Percentiles rank a stretch among this genome's conserved stretches.
phyloP scores from a whole-genome alignment of 345 rosid species.

The Pugionium cornutum region DNA sequence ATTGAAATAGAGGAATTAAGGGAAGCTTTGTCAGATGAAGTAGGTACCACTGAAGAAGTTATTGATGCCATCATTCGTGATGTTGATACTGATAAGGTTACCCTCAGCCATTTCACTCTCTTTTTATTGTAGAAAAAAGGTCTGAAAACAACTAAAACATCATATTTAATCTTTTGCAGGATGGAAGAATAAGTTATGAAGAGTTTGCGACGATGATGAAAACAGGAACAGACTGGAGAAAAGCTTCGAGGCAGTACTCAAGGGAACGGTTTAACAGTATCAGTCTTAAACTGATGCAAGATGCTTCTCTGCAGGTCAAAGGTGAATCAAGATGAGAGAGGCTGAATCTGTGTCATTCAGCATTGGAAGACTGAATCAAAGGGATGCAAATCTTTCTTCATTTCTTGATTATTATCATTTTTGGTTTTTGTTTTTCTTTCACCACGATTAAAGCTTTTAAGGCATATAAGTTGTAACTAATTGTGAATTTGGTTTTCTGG shows the following conservation, averaged over 20 bases:
- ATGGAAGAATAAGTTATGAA: constrained; percentile 84
- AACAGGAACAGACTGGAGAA: too few relatives aligned
- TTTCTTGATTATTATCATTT: neutral
- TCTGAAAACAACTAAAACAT: constrained; percentile 2
- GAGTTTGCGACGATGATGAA: constrained; percentile 95
- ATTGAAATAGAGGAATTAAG: constrained; percentile 89
- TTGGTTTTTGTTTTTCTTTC: too few relatives aligned
- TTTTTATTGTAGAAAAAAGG: neutral
- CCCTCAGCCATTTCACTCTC: neutral
- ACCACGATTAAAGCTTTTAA: too few relatives aligned
- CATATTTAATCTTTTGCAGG: constrained; percentile 45
- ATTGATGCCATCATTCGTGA: constrained; percentile 83
- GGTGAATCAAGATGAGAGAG: constrained; percentile 37
- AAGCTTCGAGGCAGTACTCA: constrained; percentile 47
- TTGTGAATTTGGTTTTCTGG: too few relatives aligned
- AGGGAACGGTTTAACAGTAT: constrained; percentile 87
- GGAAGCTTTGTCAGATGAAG: constrained; percentile 68
- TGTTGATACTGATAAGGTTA: constrained; percentile 93
- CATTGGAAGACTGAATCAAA: constrained; percentile 26
- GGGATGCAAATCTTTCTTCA: constrained; percentile 21
- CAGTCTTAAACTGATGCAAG: constrained; percentile 74
- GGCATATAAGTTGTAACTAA: too few relatives aligned
- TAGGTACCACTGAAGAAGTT: constrained; percentile 75
- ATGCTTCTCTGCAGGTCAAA: constrained; percentile 65
- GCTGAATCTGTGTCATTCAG: constrained; percentile 1